Evolutionary conservation across 331 rosid species (phyloP).

Genomic region (Cucumis variabilis): DNA sequence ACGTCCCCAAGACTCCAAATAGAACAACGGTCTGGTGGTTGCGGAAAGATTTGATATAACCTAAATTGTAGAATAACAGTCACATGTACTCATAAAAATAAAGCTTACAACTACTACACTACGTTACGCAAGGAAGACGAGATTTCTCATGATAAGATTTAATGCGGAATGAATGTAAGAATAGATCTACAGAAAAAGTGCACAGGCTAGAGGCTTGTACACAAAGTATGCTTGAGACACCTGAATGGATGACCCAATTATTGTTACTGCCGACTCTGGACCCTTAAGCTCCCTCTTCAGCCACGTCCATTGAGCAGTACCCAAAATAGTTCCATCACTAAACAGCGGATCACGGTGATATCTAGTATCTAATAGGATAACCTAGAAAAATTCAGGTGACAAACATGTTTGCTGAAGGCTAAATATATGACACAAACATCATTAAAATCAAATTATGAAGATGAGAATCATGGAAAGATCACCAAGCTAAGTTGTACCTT

Average conservation of each 20-base stretch:
- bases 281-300: slow-evolving; percentile 70
- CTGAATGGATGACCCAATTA: slow-evolving; percentile 84
- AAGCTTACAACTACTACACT: not conserved
- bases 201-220: not conserved
- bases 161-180: not conserved
- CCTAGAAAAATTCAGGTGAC: slow-evolving; percentile 48
- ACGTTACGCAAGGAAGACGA: not conserved
- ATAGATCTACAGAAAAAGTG: not conserved
- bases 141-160: not conserved
- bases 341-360: slow-evolving; percentile 81
- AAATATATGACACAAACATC: not conserved
- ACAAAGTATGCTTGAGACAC: slow-evolving; percentile 21
- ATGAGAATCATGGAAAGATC: slow-evolving; percentile 21
- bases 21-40: slow-evolving; percentile 58
- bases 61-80: slow-evolving; percentile 41
- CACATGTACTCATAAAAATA: not conserved
- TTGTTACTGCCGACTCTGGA: slow-evolving; percentile 65
- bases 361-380: slow-evolving; percentile 77
- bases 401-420: slow-evolving; percentile 10
- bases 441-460: slow-evolving; percentile 19
- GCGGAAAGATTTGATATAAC: slow-evolving; percentile 87
- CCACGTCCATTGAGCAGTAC: slow-evolving; percentile 79
- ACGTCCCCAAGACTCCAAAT: slow-evolving; percentile 82
- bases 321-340: slow-evolving; percentile 82
- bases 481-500: slow-evolving; percentile 52